Base-by-base conservation (phyloP, 139 green algal genomes). In the Chlorella ohadii region DNA sequence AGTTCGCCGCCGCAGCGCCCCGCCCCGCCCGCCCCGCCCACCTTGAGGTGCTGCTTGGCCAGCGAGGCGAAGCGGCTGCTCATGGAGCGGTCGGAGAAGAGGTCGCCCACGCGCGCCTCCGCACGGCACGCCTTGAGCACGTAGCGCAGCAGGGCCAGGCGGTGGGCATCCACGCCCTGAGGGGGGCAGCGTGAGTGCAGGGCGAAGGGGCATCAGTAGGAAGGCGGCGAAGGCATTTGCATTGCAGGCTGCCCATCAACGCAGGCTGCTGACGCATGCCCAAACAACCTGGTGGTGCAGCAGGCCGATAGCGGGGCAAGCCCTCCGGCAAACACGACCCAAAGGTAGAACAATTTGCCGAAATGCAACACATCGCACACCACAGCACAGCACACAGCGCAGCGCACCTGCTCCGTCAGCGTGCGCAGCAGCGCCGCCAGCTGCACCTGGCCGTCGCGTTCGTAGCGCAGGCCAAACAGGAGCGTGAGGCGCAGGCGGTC, bases 391-490 rank as follows among this genome's bases (percentile, higher is more conserved):
- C 44, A 51, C 44, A 51, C 9, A 9, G 44, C 9, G 44, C 44
- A 51, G 7, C 44, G 44, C 51, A 59, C 51, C 51, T 61, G 66
- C 19, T 90, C 88, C 28, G 79, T 61, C 81, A 91, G 64, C 68
- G 56, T 64, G 79, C 79, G 79, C 61, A 88, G 72, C 61, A 92
- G 79, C 33, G 79, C 66, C 33, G 66, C 72, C 38, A 85, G 79
- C 56, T 92, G 83, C 22, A 81, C 28, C n/a, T 82, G 55, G 17
- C 91, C 94, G 47, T 98, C 96, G 11, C 83, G 79, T 87, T 99
- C 96, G 87, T 98, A 99, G 25, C 96, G 90, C 88, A 99, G 88
- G 31, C 89, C 92, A 84, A 95, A 99, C 67, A 99, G 90, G 85
- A 93, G 86, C 16, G 95, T 96, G 63, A 99, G 85, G 44, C 96